phyloP scores from a whole-genome alignment of 257 asterid species.

The Nicotiana obtusifolia region DNA sequence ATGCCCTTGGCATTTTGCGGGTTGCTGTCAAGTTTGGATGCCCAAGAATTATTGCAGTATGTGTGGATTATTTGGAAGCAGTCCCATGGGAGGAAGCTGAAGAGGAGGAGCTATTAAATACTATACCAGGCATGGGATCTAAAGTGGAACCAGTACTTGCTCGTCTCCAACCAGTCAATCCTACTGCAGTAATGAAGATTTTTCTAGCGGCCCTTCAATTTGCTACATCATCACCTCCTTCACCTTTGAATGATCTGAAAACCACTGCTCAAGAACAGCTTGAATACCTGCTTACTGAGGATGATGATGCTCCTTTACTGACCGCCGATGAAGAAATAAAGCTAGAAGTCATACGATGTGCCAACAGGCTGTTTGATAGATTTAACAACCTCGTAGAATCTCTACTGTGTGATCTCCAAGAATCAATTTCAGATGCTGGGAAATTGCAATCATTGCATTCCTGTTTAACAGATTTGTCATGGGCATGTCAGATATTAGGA shows the following conservation, averaged over 20 bases:
- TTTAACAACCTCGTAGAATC: constrained; percentile 43
- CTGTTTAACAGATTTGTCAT: constrained; percentile 48
- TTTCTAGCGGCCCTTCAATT: constrained; percentile 61
- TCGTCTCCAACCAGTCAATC: constrained; percentile 72
- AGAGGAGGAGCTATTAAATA: constrained; percentile 79
- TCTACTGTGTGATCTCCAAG: constrained; percentile 33
- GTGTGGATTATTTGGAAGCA: constrained; percentile 80
- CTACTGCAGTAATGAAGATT: constrained; percentile 36
- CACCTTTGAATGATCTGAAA: constrained; percentile 53
- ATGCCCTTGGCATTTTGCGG: constrained; percentile 61
- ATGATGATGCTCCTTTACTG: constrained; percentile 76
- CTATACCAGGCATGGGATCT: constrained; percentile 66
- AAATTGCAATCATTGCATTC: constrained; percentile 33
- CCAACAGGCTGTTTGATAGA: constrained; percentile 35
- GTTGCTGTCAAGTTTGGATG: constrained; percentile 67
- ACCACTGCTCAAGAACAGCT: constrained; percentile 83
- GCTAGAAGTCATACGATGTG: constrained; percentile 42
- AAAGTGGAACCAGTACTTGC: constrained; percentile 57
- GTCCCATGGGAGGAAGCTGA: constrained; percentile 96
- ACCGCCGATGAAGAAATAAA: constrained; percentile 47
- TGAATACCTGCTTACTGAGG: constrained; percentile 85
- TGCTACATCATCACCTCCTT: constrained; percentile 63
- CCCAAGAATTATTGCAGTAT: constrained; percentile 57
- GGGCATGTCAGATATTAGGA: constrained; percentile 65
- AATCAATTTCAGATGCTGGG: constrained; percentile 26